A percentile compares a stretch with the other conserved stretches of the same genome.
Evolutionary conservation across 345 rosid species (phyloP).

Genomic region (Kernera saxatilis): DNA sequence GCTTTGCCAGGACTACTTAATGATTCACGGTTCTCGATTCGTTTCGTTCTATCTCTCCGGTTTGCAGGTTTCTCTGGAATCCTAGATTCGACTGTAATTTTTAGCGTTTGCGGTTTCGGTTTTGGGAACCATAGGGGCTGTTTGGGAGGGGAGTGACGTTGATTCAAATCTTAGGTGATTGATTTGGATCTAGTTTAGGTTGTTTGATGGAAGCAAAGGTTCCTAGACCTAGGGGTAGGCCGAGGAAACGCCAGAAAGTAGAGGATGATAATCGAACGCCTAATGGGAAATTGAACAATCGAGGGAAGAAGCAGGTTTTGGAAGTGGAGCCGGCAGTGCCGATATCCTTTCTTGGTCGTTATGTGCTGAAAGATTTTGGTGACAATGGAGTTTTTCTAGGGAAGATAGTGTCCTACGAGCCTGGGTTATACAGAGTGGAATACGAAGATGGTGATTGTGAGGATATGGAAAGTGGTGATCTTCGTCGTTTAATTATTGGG

Average conservation of each 20-base stretch:
- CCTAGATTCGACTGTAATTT: background rate
- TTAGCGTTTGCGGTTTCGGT: background rate
- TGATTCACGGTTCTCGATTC: background rate
- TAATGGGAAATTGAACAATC: slow-evolving; percentile 3
- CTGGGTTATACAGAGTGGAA: slow-evolving; percentile 69
- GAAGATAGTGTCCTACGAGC: slow-evolving; percentile 60
- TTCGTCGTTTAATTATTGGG: slow-evolving; percentile 45
- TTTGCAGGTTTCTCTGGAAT: background rate
- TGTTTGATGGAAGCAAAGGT: slow-evolving; percentile 42
- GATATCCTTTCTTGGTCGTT: slow-evolving; percentile 57
- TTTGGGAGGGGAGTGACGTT: background rate
- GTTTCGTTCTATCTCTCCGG: background rate
- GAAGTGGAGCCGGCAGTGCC: slow-evolving; percentile 45
- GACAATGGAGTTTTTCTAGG: slow-evolving; percentile 49
- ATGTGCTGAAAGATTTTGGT: slow-evolving; percentile 58
- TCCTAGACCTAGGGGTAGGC: slow-evolving; percentile 60
- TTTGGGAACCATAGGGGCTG: too few relatives aligned
- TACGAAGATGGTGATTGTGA: slow-evolving; percentile 85
- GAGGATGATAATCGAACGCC: slow-evolving; percentile 30
- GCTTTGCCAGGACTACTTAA: background rate
- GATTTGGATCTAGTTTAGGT: background rate
- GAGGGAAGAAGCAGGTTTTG: slow-evolving; percentile 39
- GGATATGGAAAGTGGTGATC: slow-evolving; percentile 71
- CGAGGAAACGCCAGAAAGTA: slow-evolving; percentile 49
- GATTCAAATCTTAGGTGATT: background rate